phyloP scores from a whole-genome alignment of 306 rosid genomes.

The Arachis hypogaea region DNA sequence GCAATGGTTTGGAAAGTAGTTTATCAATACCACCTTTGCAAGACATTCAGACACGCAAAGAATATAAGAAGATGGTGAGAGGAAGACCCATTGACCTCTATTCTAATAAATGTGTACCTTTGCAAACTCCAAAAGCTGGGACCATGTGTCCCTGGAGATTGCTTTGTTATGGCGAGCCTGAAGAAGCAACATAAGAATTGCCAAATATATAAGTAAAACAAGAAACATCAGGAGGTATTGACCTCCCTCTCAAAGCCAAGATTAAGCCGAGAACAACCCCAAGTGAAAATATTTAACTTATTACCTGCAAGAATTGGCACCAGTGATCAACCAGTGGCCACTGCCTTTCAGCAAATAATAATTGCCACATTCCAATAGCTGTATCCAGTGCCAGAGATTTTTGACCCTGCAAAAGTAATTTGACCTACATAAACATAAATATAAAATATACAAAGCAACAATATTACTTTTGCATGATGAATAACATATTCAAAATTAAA shows the following conservation, averaged over 20 bases:
- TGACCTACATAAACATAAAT: neutral
- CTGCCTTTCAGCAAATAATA: slow-evolving; percentile 94
- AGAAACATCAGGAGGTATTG: slow-evolving; percentile 1
- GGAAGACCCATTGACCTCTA: slow-evolving; percentile 2
- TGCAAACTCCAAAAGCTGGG: slow-evolving; percentile 98
- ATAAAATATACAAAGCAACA: slow-evolving; percentile 4
- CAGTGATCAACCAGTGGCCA: slow-evolving; percentile 97
- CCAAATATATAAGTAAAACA: slow-evolving; percentile 15
- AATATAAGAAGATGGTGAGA: neutral
- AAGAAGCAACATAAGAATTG: slow-evolving; percentile 31
- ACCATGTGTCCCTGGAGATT: slow-evolving; percentile 96
- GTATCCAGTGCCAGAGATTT: slow-evolving; percentile 98
- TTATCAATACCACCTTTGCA: slow-evolving; percentile 3
- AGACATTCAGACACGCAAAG: slow-evolving; percentile 1
- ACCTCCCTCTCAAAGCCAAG: neutral
- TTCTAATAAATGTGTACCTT: slow-evolving; percentile 58
- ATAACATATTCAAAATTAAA: neutral
- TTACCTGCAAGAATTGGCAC: slow-evolving; percentile 98
- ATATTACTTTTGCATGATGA: neutral
- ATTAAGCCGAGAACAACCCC: too few species aligned
- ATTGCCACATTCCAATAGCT: slow-evolving; percentile 99
- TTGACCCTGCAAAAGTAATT: slow-evolving; percentile 75
- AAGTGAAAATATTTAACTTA: neutral
- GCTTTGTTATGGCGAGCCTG: slow-evolving; percentile 98
- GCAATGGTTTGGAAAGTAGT: neutral